A percentile compares a stretch with the other conserved stretches of the same genome.
phyloP scores from a whole-genome alignment of 345 rosid species.

The Orychophragmus violaceus region DNA sequence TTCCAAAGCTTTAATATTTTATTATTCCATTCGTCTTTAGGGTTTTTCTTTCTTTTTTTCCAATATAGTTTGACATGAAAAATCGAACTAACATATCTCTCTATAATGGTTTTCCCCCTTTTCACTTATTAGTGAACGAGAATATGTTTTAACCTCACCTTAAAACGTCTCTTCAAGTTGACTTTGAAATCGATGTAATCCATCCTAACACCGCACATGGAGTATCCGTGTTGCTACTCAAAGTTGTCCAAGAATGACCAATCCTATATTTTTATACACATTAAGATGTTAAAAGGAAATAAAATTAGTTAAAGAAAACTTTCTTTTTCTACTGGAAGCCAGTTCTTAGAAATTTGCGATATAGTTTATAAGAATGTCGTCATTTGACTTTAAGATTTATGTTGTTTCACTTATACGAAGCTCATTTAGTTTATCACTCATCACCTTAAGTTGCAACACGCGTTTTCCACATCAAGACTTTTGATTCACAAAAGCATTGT shows the following conservation, averaged over 20 bases:
- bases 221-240: too few relatives aligned
- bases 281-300: not conserved
- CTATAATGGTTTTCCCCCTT: too few relatives aligned
- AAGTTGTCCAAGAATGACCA: too few relatives aligned
- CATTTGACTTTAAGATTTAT: not conserved
- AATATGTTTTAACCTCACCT: too few relatives aligned
- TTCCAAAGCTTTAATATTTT: conserved; percentile 3
- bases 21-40: conserved; percentile 11
- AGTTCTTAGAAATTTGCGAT: not conserved
- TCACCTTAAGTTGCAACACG: not conserved
- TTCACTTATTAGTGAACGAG: too few relatives aligned
- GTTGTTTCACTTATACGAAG: not conserved
- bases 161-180: not conserved
- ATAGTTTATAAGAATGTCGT: not conserved
- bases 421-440: not conserved
- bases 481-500: not conserved
- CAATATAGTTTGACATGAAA: not conserved
- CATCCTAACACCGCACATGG: not conserved
- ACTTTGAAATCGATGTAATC: not conserved
- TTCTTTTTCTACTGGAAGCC: not conserved
- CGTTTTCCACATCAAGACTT: not conserved
- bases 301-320: not conserved
- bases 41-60: not conserved
- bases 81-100: not conserved
- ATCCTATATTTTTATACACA: not conserved